Evolutionary conservation across 805 yeast genomes (phyloP), one percentile per base, ranked within the genome.

Genomic region (Ogataea populi-albae): DNA sequence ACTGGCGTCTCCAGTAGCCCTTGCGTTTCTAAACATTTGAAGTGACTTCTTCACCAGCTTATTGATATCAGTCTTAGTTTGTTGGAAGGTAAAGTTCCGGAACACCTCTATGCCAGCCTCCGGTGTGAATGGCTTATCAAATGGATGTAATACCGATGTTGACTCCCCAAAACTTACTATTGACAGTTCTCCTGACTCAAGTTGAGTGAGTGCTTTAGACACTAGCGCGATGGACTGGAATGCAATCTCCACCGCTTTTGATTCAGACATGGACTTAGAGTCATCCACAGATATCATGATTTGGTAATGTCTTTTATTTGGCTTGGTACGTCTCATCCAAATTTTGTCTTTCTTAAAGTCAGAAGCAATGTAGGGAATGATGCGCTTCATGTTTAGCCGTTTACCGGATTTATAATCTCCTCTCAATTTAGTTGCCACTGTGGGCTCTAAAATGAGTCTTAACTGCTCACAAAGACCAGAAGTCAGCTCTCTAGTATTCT

Each of bases 371-470:
- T 91, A 93, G 5, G 98, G 95, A 54, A 93, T 93, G 52, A 93
- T 93, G 49, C 97, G 74, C 69, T 91, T 93, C 98, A 93, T 89
- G 62, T 93, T 93, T 52, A 93, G 74, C 49, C 98, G 73, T 61
- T 93, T 93, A 60, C 99, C 99, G 2, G 97, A 89, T 62, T 89
- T 88, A 65, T 87, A 93, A 59, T 93, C 98, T 55, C 99, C 99
- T 44, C 76, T 79, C 39, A 93, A 68, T 59, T 93, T 93, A 3
- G 98, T 91, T n/a, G 97, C 94, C 41, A 86, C 67, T 0, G 98
- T 93, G 4, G 99, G 99, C 58, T 89, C 98, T 46, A 93, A 67
- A 55, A 93, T 93, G 45, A 93, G 73, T 26, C 99, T 72, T 41
- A 93, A 69, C 61, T 93, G 98, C 64, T 93, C 99, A 57, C 95